Evolutionary conservation across 2,329 filamentous ascomycete species (phyloP), one percentile per base, ranked within the genome.

Genomic region (Juglanconis oblonga): DNA sequence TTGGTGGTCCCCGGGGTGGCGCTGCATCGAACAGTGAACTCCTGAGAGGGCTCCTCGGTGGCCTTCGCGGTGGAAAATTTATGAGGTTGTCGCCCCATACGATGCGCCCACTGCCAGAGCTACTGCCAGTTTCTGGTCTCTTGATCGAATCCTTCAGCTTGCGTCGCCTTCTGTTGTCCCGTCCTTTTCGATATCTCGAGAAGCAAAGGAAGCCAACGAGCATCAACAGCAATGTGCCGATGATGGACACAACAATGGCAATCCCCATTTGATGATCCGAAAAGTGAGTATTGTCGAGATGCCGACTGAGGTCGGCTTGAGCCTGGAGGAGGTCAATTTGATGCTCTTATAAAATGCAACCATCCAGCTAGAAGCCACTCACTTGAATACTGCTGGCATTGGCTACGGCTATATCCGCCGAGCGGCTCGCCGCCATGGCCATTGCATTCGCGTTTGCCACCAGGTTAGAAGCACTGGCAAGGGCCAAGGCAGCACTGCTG

Each of bases 351-450:
- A 8, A 17, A 38, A 5, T 7, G 24, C 9, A 6, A 7, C n/a
- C 13, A 6, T 9, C 36, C 35, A 9, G 1, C 11, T 33, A 14
- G 9, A 24, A 10, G 3, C 2, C 13, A 54, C 56, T 53, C 8
- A 58, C 56, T 29, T 52, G 52, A 24, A 54, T 50, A 42, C 32
- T 45, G 14, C 49, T 58, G 44, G 56, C 56, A 38, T 53, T 58
- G 52, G 50, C 56, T 33, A 53, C 42, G 13, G 52, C 56, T 24
- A 38, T 31, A 31, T 48, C 9, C 9, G 50, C 56, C 17, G 50
- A 53, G 9, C 52, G 56, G n/a, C 56, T 58, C 42, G 56, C 56
- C 4, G 40, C 56, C 4, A 50, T 35, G 35, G 56, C 56, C 9
- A 48, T 24, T 14, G 50, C 56, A 24, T 33, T 49, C 24, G 47